Conservation (phyloP, 2,329 filamentous ascomycete genomes). For the Pseudogymnoascus sp. region DNA sequence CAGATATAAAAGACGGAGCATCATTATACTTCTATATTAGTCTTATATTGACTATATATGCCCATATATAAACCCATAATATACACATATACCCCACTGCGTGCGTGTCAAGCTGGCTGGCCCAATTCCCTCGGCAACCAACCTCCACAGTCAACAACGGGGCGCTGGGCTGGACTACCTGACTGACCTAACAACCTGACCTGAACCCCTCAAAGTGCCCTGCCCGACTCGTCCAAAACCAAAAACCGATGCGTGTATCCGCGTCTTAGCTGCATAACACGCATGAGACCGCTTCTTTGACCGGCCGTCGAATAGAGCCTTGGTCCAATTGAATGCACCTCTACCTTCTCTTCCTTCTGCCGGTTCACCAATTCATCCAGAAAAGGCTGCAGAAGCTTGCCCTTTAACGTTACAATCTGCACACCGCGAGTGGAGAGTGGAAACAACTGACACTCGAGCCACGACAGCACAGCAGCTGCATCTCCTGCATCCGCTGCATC, state of each 20-base stretch:
- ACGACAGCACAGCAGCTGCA: constrained; percentile 22
- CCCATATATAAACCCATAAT: background rate
- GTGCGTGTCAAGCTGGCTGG: constrained; percentile 1
- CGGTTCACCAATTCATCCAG: constrained; percentile 3
- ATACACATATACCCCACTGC: background rate
- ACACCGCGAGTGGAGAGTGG: background rate
- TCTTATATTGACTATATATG: background rate
- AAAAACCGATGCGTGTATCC: background rate
- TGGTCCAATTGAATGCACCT: constrained; percentile 2
- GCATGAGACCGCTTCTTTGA: constrained; percentile 5
- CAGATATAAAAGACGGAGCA: background rate
- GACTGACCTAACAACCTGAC: background rate
- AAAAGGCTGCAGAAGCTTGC: constrained; percentile 3
- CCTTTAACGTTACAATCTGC: constrained; percentile 4
- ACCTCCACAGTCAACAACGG: background rate
- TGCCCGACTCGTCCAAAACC: background rate
- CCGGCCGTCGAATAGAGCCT: background rate
- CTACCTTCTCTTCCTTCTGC: background rate
- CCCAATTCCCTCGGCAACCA: constrained; percentile 1
- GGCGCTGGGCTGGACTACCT: background rate
- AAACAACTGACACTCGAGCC: constrained; percentile 26
- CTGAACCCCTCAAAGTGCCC: background rate
- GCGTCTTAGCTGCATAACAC: constrained; percentile 2
- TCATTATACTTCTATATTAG: background rate
- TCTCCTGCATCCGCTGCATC: background rate